Conservation (phyloP, 176 grass and related monocot species). For the Oryza rufipogon region DNA sequence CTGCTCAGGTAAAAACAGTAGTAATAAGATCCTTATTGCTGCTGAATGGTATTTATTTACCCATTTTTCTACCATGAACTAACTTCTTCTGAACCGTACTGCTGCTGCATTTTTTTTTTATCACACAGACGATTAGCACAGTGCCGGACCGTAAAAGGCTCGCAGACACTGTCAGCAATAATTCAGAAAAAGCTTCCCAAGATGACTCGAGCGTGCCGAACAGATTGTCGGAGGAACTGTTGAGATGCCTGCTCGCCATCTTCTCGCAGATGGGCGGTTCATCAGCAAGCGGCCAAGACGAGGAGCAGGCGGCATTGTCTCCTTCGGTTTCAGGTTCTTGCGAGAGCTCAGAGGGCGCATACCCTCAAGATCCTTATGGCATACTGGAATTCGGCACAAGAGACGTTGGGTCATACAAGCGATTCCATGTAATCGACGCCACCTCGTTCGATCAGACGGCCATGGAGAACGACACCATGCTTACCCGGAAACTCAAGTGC, state of each 20-base stretch:
- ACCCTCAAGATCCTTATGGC: conserved; percentile 77
- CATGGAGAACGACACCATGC: conserved; percentile 45
- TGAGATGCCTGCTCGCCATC: conserved; percentile 77
- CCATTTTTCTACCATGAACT: background rate
- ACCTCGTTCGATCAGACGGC: conserved; percentile 55
- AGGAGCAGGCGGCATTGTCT: conserved; percentile 48
- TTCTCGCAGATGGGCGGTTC: conserved; percentile 61
- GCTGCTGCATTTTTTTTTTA: background rate
- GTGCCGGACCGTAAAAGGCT: conserved; percentile 45
- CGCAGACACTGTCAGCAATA: conserved; percentile 39
- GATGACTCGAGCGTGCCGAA: conserved; percentile 60
- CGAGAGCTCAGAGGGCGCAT: conserved; percentile 54
- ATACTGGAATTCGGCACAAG: conserved; percentile 69
- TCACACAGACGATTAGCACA: conserved; percentile 42
- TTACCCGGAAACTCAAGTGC: conserved; percentile 75
- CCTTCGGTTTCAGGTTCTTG: conserved; percentile 70
- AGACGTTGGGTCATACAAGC: conserved; percentile 81
- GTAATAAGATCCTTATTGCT: background rate
- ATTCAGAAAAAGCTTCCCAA: conserved; percentile 40
- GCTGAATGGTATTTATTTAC: background rate
- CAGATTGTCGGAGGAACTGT: conserved; percentile 85
- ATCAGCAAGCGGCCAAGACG: conserved; percentile 35
- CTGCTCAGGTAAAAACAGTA: conserved; percentile 45
- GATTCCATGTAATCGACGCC: conserved; percentile 58
- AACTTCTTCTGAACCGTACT: conserved; percentile 20